These are phyloP conservation scores for Thraustochytrium striatum DNA, from an alignment of 352 stramenopile genomes.

Conservation along the genomic window DNA sequence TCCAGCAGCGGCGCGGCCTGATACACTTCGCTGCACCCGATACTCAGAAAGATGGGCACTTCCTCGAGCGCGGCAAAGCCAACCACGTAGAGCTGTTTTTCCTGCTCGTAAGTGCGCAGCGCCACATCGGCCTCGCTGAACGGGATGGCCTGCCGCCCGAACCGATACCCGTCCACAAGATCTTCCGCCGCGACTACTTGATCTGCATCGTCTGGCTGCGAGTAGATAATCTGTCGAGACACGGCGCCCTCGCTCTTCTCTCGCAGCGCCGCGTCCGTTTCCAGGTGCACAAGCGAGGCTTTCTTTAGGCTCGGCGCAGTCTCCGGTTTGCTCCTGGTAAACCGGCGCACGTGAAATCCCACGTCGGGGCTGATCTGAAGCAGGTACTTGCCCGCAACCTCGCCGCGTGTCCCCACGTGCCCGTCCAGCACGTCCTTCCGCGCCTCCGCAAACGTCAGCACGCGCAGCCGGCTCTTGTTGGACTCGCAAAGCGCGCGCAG, in stretches of 20 bases:
- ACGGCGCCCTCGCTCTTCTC: not conserved
- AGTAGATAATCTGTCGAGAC: not conserved
- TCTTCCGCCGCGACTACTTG: not conserved
- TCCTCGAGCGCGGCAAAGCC: not conserved
- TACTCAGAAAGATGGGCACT: slow-evolving; percentile 19
- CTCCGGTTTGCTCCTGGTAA: not conserved
- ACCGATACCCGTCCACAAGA: slow-evolving; percentile 13
- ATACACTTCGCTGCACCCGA: not conserved
- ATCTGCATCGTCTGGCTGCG: slow-evolving; percentile 7
- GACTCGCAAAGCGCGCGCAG: not conserved
- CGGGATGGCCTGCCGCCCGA: slow-evolving; percentile 1
- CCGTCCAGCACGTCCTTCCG: not conserved
- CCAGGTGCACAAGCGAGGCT: not conserved
- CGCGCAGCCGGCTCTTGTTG: not conserved
- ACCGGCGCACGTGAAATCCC: slow-evolving; percentile 13
- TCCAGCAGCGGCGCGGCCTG: not conserved
- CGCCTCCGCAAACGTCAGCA: not conserved
- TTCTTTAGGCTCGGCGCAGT: not conserved
- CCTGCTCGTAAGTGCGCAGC: not conserved
- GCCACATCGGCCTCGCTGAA: not conserved
- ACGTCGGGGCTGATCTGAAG: not conserved
- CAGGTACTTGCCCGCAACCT: slow-evolving; percentile 9
- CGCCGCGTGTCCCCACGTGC: not conserved
- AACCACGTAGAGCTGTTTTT: slow-evolving; percentile 1
- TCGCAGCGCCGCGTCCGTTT: not conserved